Evolutionary conservation across 768 basidiomycete genomes (phyloP).

Genomic region (Kondoa subrosea): DNA sequence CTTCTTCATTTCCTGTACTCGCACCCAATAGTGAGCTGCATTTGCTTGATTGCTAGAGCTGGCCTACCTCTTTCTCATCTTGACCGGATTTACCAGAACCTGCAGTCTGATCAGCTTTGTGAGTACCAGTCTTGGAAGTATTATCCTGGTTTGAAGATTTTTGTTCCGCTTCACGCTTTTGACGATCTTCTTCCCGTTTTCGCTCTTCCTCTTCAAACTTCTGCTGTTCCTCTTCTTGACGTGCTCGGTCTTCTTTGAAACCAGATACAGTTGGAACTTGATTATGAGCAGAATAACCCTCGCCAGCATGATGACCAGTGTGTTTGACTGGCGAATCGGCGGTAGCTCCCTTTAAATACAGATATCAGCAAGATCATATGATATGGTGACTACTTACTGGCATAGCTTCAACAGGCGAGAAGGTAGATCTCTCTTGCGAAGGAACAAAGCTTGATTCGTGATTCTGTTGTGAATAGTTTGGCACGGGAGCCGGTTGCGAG

Average conservation of each 20-base stretch:
- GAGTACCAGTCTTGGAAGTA: slow-evolving; percentile 1
- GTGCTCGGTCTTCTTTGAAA: slow-evolving; percentile 2
- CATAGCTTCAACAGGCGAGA: not conserved
- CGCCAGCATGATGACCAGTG: not conserved
- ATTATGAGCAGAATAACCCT: slow-evolving; percentile 7
- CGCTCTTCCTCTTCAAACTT: not conserved
- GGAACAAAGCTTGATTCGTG: no score
- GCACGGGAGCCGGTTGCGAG: no score
- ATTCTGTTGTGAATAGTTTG: no score
- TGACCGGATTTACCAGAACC: not conserved
- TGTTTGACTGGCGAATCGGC: not conserved
- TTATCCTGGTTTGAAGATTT: not conserved
- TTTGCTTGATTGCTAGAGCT: not conserved
- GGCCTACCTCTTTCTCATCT: not conserved
- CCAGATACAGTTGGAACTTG: slow-evolving; percentile 17
- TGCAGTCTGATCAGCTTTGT: not conserved
- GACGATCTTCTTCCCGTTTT: not conserved
- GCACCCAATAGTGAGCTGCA: not conserved
- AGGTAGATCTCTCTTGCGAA: not conserved
- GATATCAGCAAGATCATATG: not conserved
- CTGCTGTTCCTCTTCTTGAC: not conserved
- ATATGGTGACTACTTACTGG: not conserved
- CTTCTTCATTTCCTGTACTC: slow-evolving; percentile 2
- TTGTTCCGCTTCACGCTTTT: not conserved
- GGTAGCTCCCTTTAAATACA: not conserved